Base-by-base conservation (phyloP, 257 asterid species). In the Primulina eburnea region DNA sequence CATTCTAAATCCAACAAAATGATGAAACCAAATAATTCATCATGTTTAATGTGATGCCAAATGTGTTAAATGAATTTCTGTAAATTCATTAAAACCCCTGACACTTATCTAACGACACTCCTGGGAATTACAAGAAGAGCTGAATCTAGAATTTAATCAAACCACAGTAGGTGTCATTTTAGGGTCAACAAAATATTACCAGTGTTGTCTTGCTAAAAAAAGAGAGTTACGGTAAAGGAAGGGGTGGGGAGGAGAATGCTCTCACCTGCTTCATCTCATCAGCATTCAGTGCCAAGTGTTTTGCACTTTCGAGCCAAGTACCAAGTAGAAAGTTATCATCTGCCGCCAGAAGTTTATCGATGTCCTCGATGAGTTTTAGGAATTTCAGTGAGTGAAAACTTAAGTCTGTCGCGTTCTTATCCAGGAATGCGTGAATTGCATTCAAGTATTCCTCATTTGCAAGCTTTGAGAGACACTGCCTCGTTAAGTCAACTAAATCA, bases 401-500 rank as follows among this genome's bases (percentile, higher is more conserved):
- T 59, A 93, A 77, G 47, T 92, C 82, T 65, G 88, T 77, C 11
- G 68, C 78, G 72, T 93, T 91, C 81, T 85, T 82, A 34, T 75
- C 82, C 69, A 62, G 77, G 81, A 76, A 93, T 70, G 96, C 95
- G 62, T 77, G 56, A 64, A 90, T 76, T 63, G 96, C 95, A 16
- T 78, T 84, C 82, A 93, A 68, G 76, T 90, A 93, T 6, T 89
- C 94, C 82, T 89, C 89, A 69, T 93, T 93, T 63, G 97, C 99
- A 53, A 90, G 88, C 87, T 93, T 93, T 64, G 99, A 93, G 50
- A 93, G 90, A 11, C 90, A 73, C 68, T 93, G 99, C 76, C 96
- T 83, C 8, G 96, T 85, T 81, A 93, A 81, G 84, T 93, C 99
- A 18, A 93, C 97, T 89, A 93, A 86, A 83, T 93, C 99, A 52